phyloP scores from a whole-genome alignment of 2,329 filamentous ascomycete species.

The Neopestalotiopsis rosae region DNA sequence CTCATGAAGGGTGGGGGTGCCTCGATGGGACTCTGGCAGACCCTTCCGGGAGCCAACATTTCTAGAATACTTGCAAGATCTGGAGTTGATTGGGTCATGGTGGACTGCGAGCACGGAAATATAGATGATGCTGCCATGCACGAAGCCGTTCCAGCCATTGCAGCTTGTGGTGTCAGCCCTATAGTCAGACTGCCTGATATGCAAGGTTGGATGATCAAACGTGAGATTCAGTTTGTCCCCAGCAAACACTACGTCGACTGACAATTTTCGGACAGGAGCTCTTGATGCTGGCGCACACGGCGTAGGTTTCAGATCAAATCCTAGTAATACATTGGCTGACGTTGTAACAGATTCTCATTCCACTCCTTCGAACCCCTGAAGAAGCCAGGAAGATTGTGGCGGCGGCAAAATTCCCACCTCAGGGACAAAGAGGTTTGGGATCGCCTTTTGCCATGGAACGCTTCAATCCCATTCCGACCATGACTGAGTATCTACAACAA shows the following conservation, averaged over 20 bases:
- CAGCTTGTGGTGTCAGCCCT: slow-evolving; percentile 58
- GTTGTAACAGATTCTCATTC: slow-evolving; percentile 50
- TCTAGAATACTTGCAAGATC: slow-evolving; percentile 64
- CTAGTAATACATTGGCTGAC: slow-evolving; percentile 15
- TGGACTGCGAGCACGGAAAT: slow-evolving; percentile 63
- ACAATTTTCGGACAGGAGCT: slow-evolving; percentile 46
- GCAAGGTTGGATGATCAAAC: slow-evolving; percentile 62
- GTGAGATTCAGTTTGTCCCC: slow-evolving; percentile 39
- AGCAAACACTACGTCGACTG: slow-evolving; percentile 21
- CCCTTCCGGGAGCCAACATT: slow-evolving; percentile 65
- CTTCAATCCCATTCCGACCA: slow-evolving; percentile 51
- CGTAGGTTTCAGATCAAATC: slow-evolving; percentile 37
- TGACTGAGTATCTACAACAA: slow-evolving; percentile 61
- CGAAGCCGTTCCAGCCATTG: slow-evolving; percentile 61
- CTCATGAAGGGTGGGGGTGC: slow-evolving; percentile 52
- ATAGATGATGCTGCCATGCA: slow-evolving; percentile 63
- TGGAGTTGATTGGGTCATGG: slow-evolving; percentile 71
- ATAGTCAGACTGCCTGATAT: slow-evolving; percentile 63
- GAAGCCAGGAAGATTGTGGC: slow-evolving; percentile 56
- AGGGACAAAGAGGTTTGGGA: slow-evolving; percentile 59
- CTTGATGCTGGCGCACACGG: slow-evolving; percentile 64
- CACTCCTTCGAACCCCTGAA: slow-evolving; percentile 58
- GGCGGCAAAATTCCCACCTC: slow-evolving; percentile 61
- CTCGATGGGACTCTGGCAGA: slow-evolving; percentile 67
- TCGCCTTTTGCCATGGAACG: slow-evolving; percentile 59